Evolutionary conservation across 2,329 filamentous ascomycete genomes (phyloP), one percentile per base, ranked within the genome.

Genomic region (Colletotrichum neosansevieriae): DNA sequence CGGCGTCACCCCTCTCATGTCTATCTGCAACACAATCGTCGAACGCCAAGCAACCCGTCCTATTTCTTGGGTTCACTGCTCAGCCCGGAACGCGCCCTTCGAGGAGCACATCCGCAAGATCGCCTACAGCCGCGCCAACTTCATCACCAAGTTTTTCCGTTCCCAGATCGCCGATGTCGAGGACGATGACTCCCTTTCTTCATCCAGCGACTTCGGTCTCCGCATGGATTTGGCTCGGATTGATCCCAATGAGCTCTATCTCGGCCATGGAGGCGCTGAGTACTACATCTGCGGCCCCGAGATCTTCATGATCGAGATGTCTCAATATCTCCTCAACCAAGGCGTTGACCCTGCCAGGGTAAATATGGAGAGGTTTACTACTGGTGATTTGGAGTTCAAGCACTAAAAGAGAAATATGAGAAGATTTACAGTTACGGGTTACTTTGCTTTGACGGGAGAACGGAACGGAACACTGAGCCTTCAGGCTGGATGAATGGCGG

Each of bases 11-110:
- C 88, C 89, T 1, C 81, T 91, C 76, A 79, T 89, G 36, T 84
- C 88, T 38, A 91, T 91, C 71, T 79, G 90, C 69, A 87, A 88
- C 76, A 84, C 84, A 5, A 77, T 88, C 40, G 76, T 81, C 15
- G 79, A 83, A 58, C 76, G 79, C 11, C 79, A 82, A 64, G 79
- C 81, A 13, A 77, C 78, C 49, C 82, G 87, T 3, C 83, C 83
- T 24, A 76, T 90, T 50, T 85, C 86, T 44, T 90, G 88, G 82
- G 82, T 90, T 63, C 88, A 90, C 75, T 87, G 86, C 21, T 85
- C 86, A 4, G 83, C 65, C 4, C 59, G 65, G 5, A 79, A 81
- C 3, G 79, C 83, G 1, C 86, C 88, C 0, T 90, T 90, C 74
- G 82, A 83, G 62, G 78, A 83, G 6, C 83, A 89, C 70, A 72